Evolutionary conservation across 768 basidiomycete species (phyloP).

Genomic region (Collybiopsis luxurians): DNA sequence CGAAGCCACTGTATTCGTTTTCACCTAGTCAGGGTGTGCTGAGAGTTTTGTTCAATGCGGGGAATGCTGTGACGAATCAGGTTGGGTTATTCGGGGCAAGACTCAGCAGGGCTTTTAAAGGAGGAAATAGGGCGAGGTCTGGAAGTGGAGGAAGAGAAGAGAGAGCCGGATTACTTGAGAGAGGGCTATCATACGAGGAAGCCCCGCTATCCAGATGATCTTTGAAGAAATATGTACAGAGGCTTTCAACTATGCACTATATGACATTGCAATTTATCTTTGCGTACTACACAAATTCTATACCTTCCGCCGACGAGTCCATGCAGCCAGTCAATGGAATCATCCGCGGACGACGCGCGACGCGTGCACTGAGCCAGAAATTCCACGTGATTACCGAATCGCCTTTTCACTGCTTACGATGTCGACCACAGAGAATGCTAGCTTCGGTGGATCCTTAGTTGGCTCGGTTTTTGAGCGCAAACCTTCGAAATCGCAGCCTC

Average conservation of each 20-base stretch:
- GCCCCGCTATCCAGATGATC: too few species aligned
- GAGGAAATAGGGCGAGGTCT: background rate
- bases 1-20: slow-evolving; percentile 17
- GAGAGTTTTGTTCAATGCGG: background rate
- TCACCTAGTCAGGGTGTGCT: background rate
- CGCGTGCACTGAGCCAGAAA: too few species aligned
- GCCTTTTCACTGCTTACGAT: too few species aligned
- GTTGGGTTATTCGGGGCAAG: background rate
- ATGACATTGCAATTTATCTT: too few species aligned
- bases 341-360: too few species aligned
- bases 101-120: background rate
- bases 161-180: background rate
- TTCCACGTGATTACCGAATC: too few species aligned
- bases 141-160: slow-evolving; percentile 3
- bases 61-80: background rate
- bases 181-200: slow-evolving; percentile 3
- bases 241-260: too few species aligned
- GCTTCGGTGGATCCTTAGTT: slow-evolving; percentile 19
- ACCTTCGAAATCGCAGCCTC: slow-evolving; percentile 23
- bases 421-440: background rate
- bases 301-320: too few species aligned
- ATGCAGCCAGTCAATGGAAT: too few species aligned
- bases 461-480: slow-evolving; percentile 50
- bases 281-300: too few species aligned
- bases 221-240: too few species aligned